These are phyloP conservation scores for Limtongia smithiae DNA, from an alignment of 805 yeast species.

Conservation along the genomic window DNA sequence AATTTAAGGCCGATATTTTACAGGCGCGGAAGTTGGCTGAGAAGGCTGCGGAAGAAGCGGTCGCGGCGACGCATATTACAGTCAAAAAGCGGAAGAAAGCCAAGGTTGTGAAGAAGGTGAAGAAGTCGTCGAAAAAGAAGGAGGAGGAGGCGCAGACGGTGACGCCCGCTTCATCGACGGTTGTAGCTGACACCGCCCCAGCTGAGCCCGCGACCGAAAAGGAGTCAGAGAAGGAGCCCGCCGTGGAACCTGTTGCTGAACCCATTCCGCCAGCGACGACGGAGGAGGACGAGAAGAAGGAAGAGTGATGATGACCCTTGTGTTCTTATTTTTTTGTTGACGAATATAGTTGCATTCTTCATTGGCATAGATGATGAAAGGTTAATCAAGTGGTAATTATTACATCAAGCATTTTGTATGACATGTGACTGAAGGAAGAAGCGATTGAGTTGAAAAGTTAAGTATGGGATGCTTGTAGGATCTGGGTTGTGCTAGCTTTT, in stretches of 20 bases:
- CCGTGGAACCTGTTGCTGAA: neutral
- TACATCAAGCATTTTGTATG: too few relatives aligned
- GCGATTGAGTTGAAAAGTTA: too few relatives aligned
- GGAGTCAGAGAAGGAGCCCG: neutral
- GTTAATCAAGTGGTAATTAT: too few relatives aligned
- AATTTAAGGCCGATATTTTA: slow-evolving; percentile 23
- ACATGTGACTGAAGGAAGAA: too few relatives aligned
- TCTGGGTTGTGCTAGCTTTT: too few relatives aligned
- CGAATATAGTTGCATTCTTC: slow-evolving; percentile 8
- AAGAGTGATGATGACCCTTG: neutral
- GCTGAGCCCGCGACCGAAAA: neutral
- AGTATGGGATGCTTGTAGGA: too few relatives aligned
- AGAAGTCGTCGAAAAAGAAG: slow-evolving; percentile 17
- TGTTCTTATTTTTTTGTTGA: slow-evolving; percentile 2
- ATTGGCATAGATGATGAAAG: too few relatives aligned
- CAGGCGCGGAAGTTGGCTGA: slow-evolving; percentile 22
- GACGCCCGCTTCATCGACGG: too few relatives aligned
- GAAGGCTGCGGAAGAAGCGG: slow-evolving; percentile 21
- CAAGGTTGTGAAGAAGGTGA: slow-evolving; percentile 21
- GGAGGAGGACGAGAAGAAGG: neutral
- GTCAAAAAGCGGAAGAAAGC: slow-evolving; percentile 27
- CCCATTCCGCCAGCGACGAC: neutral
- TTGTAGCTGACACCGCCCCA: too few relatives aligned
- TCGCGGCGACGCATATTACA: slow-evolving; percentile 16
- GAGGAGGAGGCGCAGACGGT: too few relatives aligned